Conservation (phyloP, 2,329 filamentous ascomycete genomes). For the Trichoderma semiorbis region DNA sequence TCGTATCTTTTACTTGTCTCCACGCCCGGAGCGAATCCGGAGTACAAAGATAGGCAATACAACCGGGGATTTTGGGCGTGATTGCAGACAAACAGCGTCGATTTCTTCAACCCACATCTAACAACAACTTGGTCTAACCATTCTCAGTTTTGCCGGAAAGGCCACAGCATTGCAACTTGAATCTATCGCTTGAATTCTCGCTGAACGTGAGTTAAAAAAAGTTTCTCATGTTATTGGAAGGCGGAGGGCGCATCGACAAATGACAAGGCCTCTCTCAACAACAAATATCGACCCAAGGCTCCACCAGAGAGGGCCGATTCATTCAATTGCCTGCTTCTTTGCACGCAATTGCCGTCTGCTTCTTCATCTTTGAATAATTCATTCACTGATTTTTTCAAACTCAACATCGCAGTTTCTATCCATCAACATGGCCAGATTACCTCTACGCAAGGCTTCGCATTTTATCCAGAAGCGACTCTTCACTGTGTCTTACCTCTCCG, state of each 20-base stretch:
- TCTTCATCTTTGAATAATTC: neutral
- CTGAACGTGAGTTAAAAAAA: neutral
- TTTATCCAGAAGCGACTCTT: constrained; percentile 1
- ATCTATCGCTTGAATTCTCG: neutral
- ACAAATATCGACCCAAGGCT: neutral
- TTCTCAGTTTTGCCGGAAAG: neutral
- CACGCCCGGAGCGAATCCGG: too few species aligned
- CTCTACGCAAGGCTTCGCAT: neutral
- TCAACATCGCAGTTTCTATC: neutral
- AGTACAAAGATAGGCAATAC: too few species aligned
- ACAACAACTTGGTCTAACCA: neutral
- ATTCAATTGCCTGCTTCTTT: neutral
- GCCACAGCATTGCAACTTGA: neutral
- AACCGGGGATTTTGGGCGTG: too few species aligned
- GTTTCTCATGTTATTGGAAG: neutral
- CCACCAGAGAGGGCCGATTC: neutral
- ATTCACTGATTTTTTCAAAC: neutral
- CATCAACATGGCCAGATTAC: neutral
- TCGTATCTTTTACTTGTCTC: too few species aligned
- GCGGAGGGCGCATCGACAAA: neutral
- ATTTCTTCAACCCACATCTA: neutral
- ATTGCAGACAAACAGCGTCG: too few species aligned
- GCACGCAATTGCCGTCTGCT: neutral
- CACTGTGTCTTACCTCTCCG: constrained; percentile 1
- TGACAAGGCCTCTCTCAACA: neutral